A percentile compares a stretch with the other conserved stretches of the same genome.
Evolutionary conservation across 805 yeast genomes (phyloP).

Genomic region (Myxozyma monticola): DNA sequence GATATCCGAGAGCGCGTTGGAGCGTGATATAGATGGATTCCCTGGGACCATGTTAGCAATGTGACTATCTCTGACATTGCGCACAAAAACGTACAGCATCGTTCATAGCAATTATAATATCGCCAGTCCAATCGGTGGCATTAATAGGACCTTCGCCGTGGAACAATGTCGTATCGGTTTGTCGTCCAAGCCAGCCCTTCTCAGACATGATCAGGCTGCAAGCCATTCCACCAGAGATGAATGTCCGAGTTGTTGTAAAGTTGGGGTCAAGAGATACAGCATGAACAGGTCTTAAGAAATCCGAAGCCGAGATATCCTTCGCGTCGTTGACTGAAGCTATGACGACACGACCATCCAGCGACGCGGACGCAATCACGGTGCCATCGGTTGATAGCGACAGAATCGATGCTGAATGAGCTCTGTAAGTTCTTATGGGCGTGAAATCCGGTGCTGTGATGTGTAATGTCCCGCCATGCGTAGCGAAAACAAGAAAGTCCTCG

Average conservation of each 20-base stretch:
- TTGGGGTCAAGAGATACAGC: conserved; percentile 78
- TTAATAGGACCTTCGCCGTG: conserved; percentile 70
- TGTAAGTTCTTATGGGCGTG: conserved; percentile 64
- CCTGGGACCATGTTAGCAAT: conserved; percentile 3
- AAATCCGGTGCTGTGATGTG: conserved; percentile 66
- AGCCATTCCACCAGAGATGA: conserved; percentile 85
- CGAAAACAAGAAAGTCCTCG: conserved; percentile 68
- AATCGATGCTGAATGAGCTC: conserved; percentile 84
- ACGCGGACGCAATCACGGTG: conserved; percentile 74
- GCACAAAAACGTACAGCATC: conserved; percentile 64
- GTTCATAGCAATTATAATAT: conserved; percentile 77
- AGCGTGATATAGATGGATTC: conserved; percentile 53
- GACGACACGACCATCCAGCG: conserved; percentile 91
- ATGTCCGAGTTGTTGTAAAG: conserved; percentile 61
- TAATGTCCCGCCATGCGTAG: conserved; percentile 84
- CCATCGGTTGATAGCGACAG: conserved; percentile 75
- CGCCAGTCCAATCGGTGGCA: conserved; percentile 61
- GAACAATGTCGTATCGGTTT: conserved; percentile 66
- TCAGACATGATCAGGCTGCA: conserved; percentile 77
- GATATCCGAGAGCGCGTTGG: conserved; percentile 51
- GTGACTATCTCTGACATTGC: conserved; percentile 35
- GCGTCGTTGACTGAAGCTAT: conserved; percentile 64
- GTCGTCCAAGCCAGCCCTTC: conserved; percentile 82
- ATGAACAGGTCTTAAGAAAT: conserved; percentile 84
- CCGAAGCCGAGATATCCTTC: conserved; percentile 67